Evolutionary conservation across 345 rosid species (phyloP).

Genomic region (Citrus maxima): DNA sequence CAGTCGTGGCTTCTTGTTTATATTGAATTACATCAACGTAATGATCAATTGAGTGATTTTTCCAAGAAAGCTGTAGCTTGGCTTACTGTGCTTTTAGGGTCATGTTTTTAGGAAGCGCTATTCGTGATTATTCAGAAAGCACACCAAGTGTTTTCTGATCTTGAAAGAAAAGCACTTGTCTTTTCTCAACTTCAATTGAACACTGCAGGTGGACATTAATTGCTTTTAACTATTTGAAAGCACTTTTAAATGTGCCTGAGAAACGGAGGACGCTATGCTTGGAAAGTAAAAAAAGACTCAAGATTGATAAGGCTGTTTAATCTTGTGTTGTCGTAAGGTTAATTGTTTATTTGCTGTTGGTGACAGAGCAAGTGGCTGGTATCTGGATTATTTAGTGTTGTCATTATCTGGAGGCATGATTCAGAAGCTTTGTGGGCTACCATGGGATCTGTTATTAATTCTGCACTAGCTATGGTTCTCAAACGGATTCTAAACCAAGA

Average conservation of each 20-base stretch:
- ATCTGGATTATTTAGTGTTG: slow-evolving; percentile 42
- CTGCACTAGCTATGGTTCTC: slow-evolving; percentile 41
- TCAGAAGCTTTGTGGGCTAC: slow-evolving; percentile 67
- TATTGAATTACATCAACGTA: background rate
- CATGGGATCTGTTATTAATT: slow-evolving; percentile 57
- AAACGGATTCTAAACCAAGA: slow-evolving; percentile 74
- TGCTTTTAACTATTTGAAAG: background rate
- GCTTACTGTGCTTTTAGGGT: too few species aligned
- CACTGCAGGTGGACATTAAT: background rate
- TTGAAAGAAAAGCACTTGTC: background rate
- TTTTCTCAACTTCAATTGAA: background rate
- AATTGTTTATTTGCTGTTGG: slow-evolving; percentile 10
- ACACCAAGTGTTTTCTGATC: background rate
- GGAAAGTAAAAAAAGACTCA: background rate
- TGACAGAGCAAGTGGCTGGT: slow-evolving; percentile 85
- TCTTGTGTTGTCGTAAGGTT: background rate
- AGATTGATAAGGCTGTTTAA: background rate
- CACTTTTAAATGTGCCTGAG: background rate
- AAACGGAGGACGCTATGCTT: background rate
- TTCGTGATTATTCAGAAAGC: background rate
- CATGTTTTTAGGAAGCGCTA: background rate
- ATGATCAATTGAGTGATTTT: background rate
- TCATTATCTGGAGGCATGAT: slow-evolving; percentile 64
- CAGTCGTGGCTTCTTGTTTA: background rate
- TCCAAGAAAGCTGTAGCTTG: background rate